These are phyloP conservation scores for Naganishia vaughanmartiniae DNA, from an alignment of 768 basidiomycete genomes.

Conservation along the genomic window DNA sequence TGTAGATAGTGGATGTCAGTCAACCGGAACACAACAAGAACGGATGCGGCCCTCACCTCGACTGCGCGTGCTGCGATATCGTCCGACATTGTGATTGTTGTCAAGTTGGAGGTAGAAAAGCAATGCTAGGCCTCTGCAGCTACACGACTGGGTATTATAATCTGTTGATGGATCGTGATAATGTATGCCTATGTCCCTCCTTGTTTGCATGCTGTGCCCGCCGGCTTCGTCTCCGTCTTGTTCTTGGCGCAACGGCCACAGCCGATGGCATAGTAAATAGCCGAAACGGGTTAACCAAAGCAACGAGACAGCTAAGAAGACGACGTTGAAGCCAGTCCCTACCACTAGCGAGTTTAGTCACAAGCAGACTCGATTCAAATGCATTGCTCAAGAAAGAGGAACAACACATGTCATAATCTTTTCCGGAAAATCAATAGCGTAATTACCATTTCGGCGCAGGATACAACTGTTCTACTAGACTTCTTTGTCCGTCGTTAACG, in stretches of 20 bases:
- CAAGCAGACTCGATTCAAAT: too few species aligned
- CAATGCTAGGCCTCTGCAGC: too few species aligned
- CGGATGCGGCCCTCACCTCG: conserved; percentile 4
- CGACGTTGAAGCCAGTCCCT: too few species aligned
- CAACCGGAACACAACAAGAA: neutral
- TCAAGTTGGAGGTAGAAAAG: neutral
- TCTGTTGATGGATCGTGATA: too few species aligned
- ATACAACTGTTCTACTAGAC: neutral
- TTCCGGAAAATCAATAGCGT: too few species aligned
- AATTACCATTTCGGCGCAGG: too few species aligned
- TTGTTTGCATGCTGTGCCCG: neutral
- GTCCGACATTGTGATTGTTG: conserved; percentile 18
- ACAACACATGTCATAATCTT: too few species aligned
- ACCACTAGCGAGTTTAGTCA: too few species aligned
- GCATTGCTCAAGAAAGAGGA: too few species aligned
- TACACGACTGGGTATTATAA: too few species aligned
- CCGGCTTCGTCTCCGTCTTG: neutral
- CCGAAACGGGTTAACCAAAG: neutral
- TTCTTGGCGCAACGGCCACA: neutral
- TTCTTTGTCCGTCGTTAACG: neutral
- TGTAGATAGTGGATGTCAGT: neutral
- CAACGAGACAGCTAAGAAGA: too few species aligned
- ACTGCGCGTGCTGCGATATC: conserved; percentile 24
- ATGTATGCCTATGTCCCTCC: too few species aligned
- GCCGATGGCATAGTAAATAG: neutral